Conservation (phyloP, 2,329 filamentous ascomycete genomes). For the Phyllosticta ampelicida region DNA sequence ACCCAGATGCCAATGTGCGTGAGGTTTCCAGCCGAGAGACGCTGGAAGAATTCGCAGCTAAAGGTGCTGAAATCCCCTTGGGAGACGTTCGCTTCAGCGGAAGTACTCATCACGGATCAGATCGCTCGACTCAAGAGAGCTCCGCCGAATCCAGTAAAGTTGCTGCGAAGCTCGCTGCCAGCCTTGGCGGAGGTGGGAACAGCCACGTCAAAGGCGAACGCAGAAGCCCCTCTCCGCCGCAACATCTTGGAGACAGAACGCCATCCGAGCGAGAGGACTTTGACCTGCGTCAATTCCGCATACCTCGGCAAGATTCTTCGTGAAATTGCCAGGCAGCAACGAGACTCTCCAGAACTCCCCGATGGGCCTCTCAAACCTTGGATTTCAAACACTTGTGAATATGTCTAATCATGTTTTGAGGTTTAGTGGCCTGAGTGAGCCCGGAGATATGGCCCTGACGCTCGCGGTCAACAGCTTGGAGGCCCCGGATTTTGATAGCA, state of each 20-base stretch:
- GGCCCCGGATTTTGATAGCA: not conserved
- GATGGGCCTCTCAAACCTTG: too few relatives aligned
- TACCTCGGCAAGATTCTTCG: not conserved
- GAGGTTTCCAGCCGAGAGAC: conserved; percentile 1
- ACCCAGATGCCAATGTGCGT: not conserved
- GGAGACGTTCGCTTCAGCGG: not conserved
- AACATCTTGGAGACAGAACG: not conserved
- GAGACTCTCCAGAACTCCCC: not conserved
- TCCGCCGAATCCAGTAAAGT: not conserved
- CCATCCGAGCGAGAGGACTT: not conserved
- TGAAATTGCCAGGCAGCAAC: not conserved
- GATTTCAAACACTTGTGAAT: too few relatives aligned
- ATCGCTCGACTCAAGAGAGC: not conserved
- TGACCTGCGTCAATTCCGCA: conserved; percentile 5
- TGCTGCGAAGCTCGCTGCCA: not conserved
- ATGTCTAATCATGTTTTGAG: too few relatives aligned
- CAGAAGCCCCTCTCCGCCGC: not conserved
- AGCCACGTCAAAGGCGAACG: not conserved
- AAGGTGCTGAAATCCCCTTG: not conserved
- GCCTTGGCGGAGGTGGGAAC: not conserved
- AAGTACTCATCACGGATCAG: not conserved
- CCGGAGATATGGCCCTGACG: too few relatives aligned
- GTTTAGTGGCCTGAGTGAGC: too few relatives aligned
- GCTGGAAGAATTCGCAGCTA: not conserved
- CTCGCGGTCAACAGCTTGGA: not conserved